Percentiles rank a stretch among this genome's conserved stretches.
phyloP scores from a whole-genome alignment of 2,329 filamentous ascomycete species.

The Apiospora arundinis region DNA sequence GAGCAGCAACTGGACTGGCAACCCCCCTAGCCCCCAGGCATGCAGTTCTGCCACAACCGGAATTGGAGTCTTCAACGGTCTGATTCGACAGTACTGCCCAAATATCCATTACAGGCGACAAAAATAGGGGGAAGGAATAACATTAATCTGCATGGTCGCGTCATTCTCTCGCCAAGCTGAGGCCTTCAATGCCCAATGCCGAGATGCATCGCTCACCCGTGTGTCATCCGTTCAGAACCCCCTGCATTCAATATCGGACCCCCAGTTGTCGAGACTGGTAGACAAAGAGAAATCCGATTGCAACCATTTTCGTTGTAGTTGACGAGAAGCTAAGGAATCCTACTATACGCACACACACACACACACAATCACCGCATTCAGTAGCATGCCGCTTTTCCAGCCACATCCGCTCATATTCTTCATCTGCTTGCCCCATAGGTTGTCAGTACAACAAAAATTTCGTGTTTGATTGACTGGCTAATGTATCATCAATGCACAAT shows the following conservation, averaged over 20 bases:
- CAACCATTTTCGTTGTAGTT: not conserved
- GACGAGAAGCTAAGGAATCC: too few species aligned
- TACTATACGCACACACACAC: not conserved
- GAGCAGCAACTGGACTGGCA: not conserved
- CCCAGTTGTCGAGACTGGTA: not conserved
- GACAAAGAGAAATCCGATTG: not conserved
- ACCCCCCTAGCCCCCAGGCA: not conserved
- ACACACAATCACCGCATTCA: not conserved
- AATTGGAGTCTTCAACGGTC: not conserved
- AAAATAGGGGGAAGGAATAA: conserved; percentile 4
- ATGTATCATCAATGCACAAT: not conserved
- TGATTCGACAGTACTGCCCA: conserved; percentile 4
- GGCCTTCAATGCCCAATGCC: conserved; percentile 9
- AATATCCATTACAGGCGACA: not conserved
- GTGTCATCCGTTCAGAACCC: not conserved
- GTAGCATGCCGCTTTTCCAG: not conserved
- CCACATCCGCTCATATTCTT: not conserved
- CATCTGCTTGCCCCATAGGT: not conserved
- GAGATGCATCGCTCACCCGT: not conserved
- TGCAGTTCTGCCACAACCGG: conserved; percentile 11
- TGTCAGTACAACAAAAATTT: not conserved
- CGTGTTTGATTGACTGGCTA: conserved; percentile 1
- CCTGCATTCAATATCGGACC: not conserved
- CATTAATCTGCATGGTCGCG: conserved; percentile 16
- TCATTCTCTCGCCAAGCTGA: conserved; percentile 7